phyloP scores from a whole-genome alignment of 306 rosid species.

The Quercus ilex region DNA sequence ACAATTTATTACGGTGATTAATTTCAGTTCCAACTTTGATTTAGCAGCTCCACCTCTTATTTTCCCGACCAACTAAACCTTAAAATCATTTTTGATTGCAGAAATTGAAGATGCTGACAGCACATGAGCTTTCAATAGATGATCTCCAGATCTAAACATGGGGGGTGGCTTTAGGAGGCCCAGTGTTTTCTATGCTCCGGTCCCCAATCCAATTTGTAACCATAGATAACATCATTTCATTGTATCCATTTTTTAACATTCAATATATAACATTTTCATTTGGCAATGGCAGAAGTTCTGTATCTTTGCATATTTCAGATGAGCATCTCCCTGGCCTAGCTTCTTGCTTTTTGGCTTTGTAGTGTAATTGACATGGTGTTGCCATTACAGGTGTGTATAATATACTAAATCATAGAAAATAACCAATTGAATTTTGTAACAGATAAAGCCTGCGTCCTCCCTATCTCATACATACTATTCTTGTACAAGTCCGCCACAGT shows the following conservation, averaged over 20 bases:
- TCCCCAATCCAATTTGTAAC: slow-evolving; percentile 24
- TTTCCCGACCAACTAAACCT: not conserved
- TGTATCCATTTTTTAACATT: slow-evolving; percentile 20
- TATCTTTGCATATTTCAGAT: not conserved
- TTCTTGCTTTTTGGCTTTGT: slow-evolving; percentile 8
- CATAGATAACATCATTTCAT: slow-evolving; percentile 16
- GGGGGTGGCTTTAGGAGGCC: not conserved
- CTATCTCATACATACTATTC: not conserved
- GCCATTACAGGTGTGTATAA: slow-evolving; percentile 14
- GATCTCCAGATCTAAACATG: slow-evolving; percentile 70
- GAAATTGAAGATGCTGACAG: slow-evolving; percentile 76
- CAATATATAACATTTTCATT: not conserved
- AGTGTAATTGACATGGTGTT: slow-evolving; percentile 14
- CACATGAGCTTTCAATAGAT: slow-evolving; percentile 69
- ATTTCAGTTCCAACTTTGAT: not conserved
- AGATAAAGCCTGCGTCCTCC: not conserved
- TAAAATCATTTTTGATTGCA: slow-evolving; percentile 33
- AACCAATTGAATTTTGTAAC: not conserved
- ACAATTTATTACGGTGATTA: slow-evolving; percentile 72
- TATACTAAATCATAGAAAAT: not conserved
- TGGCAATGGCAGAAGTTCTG: not conserved
- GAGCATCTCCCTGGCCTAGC: slow-evolving; percentile 8
- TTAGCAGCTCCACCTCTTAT: not conserved
- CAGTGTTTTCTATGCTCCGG: slow-evolving; percentile 21
- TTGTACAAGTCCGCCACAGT: not conserved